A percentile compares a stretch with the other conserved stretches of the same genome.
These are phyloP conservation scores for Pseudomicrostroma phylloplanum DNA, from an alignment of 1,284 basidiomycete genomes.

Conservation along the genomic window DNA sequence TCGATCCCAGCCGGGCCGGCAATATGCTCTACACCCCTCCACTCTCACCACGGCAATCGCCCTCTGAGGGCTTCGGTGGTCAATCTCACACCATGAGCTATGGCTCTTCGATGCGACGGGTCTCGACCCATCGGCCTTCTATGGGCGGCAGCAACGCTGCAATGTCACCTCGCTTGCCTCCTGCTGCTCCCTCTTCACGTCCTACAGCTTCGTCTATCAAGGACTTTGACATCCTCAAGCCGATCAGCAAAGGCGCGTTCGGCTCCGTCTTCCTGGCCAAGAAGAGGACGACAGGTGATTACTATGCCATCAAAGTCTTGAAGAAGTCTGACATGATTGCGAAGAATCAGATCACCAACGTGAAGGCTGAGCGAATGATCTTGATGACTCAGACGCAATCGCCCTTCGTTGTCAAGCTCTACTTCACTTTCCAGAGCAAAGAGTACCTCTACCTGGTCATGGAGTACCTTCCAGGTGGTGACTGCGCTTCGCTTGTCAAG, in stretches of 20 bases:
- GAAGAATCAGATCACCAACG: constrained; percentile 99
- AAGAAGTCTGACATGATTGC: constrained; percentile 99
- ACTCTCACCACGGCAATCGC: constrained; percentile 33
- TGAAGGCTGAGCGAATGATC: constrained; percentile 98
- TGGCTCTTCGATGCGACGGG: constrained; percentile 1
- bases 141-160: constrained; percentile 27
- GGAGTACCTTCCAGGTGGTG: constrained; percentile 69
- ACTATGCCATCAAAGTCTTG: constrained; percentile 97
- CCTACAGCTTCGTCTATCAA: constrained; percentile 87
- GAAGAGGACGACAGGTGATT: constrained; percentile 96
- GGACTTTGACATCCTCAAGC: constrained; percentile 98
- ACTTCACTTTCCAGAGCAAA: constrained; percentile 54
- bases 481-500: constrained; percentile 94
- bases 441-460: constrained; percentile 55
- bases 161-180: constrained; percentile 79
- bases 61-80: constrained; percentile 12
- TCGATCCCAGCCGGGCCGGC: neutral
- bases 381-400: constrained; percentile 99
- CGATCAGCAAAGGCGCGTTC: constrained; percentile 94
- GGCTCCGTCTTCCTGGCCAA: constrained; percentile 96
- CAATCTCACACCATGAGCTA: neutral
- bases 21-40: constrained; percentile 30
- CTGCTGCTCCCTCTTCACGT: constrained; percentile 68
- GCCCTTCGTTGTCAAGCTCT: constrained; percentile 65
- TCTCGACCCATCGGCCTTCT: neutral